Conservation (phyloP, 2,329 filamentous ascomycete species). For the Byssothecium circinans region DNA sequence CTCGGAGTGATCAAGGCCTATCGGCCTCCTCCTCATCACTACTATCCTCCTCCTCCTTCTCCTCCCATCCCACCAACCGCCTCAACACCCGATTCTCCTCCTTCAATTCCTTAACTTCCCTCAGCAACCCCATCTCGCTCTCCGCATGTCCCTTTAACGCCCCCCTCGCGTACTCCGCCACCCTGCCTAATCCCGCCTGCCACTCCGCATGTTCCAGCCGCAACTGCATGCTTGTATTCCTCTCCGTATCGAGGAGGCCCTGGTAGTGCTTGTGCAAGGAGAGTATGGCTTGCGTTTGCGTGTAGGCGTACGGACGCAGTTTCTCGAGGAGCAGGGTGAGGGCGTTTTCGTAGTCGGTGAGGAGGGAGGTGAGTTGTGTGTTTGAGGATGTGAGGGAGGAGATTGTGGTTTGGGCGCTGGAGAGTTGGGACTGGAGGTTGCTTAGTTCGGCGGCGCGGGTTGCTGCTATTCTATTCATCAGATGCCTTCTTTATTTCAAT, state of each 20-base stretch:
- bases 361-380: constrained; percentile 29
- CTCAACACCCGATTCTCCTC: constrained; percentile 53
- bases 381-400: constrained; percentile 29
- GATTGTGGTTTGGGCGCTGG: constrained; percentile 29
- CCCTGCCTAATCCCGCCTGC: constrained; percentile 49
- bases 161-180: constrained; percentile 46
- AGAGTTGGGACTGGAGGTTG: constrained; percentile 36
- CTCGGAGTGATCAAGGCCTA: constrained; percentile 2
- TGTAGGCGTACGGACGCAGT: constrained; percentile 40
- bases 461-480: constrained; percentile 26
- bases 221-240: constrained; percentile 49
- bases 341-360: constrained; percentile 49
- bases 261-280: constrained; percentile 54
- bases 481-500: not conserved
- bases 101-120: constrained; percentile 47
- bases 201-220: constrained; percentile 53
- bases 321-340: constrained; percentile 43
- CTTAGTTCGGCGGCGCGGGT: constrained; percentile 34
- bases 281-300: constrained; percentile 47
- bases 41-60: constrained; percentile 39
- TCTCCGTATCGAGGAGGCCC: constrained; percentile 46
- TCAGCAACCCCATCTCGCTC: constrained; percentile 38
- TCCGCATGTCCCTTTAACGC: constrained; percentile 46
- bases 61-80: constrained; percentile 50
- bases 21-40: constrained; percentile 44